Base-by-base conservation (phyloP, 1,284 basidiomycete species). In the Singerocomus inundabilis region DNA sequence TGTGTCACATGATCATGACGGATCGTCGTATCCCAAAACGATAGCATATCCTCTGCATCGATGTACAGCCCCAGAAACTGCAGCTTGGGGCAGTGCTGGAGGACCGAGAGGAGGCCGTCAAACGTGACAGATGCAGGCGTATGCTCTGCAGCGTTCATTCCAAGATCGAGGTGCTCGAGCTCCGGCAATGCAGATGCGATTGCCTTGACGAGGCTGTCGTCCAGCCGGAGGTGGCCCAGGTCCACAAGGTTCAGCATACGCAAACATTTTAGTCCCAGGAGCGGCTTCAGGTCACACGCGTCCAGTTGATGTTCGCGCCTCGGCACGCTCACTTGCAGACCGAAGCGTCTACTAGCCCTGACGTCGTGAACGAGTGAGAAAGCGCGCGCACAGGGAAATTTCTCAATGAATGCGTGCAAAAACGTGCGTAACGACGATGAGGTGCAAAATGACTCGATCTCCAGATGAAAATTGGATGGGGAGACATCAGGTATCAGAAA, bases 311-410 rank as follows among this genome's bases (percentile, higher is more conserved):
- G 51, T 25, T 54, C 57, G 29, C 61, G 59, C 21, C 61, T 44
- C 6, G 59, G 57, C 15, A 24, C 10, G 26, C 49, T 35, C 1
- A 39, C 54, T n/a, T 42, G 59, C 7, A 57, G 40, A 35, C 59
- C 61, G 18, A 63, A 62, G 35, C 59, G 61, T 45, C 39, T 54
- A 11, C 51, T 16, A 11, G 59, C 59, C 15, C 6, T 18, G 29
- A 48, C 30, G 6, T 63, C 61, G n/a, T 61, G 57, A 18, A 64
- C 53, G 39, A 61, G 61, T 26, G 61, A 63, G 36, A 61, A 62
- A 11, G 40, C 32, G 6, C 35, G 57, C 2, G 49, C 51, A 35
- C 36, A 25, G 3, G 59, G 54, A 25, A 60, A 62, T 18, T 48
- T 59, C 1, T n/a, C 26, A 6, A 44, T n/a, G 31, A 61, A 60